Evolutionary conservation across 176 grass and related monocot genomes (phyloP).

Genomic region (Aechmea fasciata): DNA sequence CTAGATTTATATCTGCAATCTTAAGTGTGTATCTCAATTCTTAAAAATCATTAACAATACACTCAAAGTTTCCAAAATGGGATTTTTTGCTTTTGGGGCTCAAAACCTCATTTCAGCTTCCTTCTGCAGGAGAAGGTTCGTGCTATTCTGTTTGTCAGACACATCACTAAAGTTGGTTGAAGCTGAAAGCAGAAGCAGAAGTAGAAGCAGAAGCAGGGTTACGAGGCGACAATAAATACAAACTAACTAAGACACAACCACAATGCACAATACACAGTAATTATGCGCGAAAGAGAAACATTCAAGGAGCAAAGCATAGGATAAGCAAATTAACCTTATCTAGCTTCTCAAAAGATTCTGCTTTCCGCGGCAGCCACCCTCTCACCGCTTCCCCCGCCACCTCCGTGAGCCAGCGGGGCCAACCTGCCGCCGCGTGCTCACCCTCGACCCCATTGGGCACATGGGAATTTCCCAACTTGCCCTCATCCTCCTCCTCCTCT

Average conservation of each 20-base stretch:
- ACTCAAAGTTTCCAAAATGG: no score
- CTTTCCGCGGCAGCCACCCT: constrained; percentile 82
- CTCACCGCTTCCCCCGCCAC: constrained; percentile 80
- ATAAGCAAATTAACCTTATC: constrained; percentile 55
- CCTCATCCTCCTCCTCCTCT: constrained; percentile 20
- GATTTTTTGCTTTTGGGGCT: no score
- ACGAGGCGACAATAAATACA: background rate
- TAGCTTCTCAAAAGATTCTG: constrained; percentile 92
- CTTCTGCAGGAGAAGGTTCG: no score
- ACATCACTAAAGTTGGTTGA: no score
- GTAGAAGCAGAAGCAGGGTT: no score
- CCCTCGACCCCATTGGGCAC: constrained; percentile 46
- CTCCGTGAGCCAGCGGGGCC: constrained; percentile 82
- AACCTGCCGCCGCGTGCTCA: constrained; percentile 57
- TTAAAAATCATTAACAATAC: no score
- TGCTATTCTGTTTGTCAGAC: no score
- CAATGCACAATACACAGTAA: background rate
- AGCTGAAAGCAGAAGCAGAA: no score
- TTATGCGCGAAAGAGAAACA: background rate
- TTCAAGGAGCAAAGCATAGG: background rate
- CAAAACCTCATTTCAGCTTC: no score
- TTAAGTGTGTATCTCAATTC: no score
- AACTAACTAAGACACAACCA: background rate
- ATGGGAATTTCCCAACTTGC: constrained; percentile 28
- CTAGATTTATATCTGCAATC: no score